A percentile compares a stretch with the other conserved stretches of the same genome.
phyloP scores from a whole-genome alignment of 2,329 filamentous ascomycete genomes.

The Monosporascus sp. region DNA sequence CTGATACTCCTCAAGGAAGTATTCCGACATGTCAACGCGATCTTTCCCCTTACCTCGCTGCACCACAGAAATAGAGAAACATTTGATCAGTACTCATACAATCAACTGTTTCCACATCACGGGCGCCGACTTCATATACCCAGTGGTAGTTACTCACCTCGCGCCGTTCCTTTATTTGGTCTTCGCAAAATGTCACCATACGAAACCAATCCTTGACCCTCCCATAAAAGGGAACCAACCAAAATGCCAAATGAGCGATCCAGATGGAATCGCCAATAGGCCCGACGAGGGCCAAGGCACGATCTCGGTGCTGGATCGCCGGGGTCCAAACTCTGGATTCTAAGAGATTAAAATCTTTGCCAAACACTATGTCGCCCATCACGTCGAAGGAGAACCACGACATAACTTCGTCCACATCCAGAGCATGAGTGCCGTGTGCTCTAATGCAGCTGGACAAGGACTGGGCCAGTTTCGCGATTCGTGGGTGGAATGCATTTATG shows the following conservation, averaged over 20 bases:
- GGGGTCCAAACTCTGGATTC: conserved; percentile 8
- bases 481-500: conserved; percentile 13
- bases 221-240: conserved; percentile 8
- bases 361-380: conserved; percentile 17
- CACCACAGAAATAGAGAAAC: not conserved
- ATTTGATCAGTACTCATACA: not conserved
- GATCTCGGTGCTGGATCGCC: conserved; percentile 10
- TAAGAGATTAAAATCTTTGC: conserved; percentile 12
- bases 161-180: conserved; percentile 9
- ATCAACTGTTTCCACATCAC: not conserved
- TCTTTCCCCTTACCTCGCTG: conserved; percentile 10
- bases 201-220: conserved; percentile 12
- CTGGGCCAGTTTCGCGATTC: conserved; percentile 7
- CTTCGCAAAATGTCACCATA: conserved; percentile 14
- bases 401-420: conserved; percentile 15
- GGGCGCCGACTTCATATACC: not conserved
- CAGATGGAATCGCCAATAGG: conserved; percentile 14
- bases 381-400: conserved; percentile 17
- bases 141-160: conserved; percentile 4
- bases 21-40: conserved; percentile 11
- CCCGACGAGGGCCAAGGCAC: conserved; percentile 12
- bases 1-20: conserved; percentile 16
- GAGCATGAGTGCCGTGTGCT: not conserved
- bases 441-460: conserved; percentile 9
- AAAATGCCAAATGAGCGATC: conserved; percentile 13